Conservation (phyloP, 768 basidiomycete genomes). For the Panellus pusillus region DNA sequence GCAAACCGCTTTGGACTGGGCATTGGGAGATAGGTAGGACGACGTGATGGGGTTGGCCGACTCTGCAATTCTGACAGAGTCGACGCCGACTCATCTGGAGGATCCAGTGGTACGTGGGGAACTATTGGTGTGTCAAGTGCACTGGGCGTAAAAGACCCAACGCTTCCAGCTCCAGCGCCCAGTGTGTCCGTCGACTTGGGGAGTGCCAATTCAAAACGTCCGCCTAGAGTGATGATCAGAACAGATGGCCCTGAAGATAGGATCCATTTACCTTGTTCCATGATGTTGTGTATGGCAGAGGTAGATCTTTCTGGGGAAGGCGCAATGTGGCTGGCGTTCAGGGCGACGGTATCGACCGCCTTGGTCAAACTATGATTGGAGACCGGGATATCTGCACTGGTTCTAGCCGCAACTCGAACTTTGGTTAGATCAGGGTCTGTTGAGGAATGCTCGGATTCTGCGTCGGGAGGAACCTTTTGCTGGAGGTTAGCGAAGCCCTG, state of each 20-base stretch:
- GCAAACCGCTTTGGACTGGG: slow-evolving; percentile 20
- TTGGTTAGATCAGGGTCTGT: slow-evolving; percentile 22
- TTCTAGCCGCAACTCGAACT: slow-evolving; percentile 21
- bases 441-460: slow-evolving; percentile 27
- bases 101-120: neutral
- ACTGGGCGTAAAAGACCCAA: slow-evolving; percentile 7
- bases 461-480: slow-evolving; percentile 23
- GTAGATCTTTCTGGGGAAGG: slow-evolving; percentile 32
- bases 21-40: slow-evolving; percentile 23
- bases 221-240: slow-evolving; percentile 36
- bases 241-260: slow-evolving; percentile 13
- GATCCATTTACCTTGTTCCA: slow-evolving; percentile 54
- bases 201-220: slow-evolving; percentile 56
- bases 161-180: neutral
- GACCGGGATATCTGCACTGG: slow-evolving; percentile 17
- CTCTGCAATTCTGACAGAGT: neutral
- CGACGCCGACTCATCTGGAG: slow-evolving; percentile 3
- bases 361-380: slow-evolving; percentile 27
- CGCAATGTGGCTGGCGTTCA: slow-evolving; percentile 28
- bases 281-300: slow-evolving; percentile 61
- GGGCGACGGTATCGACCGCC: slow-evolving; percentile 32
- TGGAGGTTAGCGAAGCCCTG: too few relatives aligned
- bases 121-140: slow-evolving; percentile 6
- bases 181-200: slow-evolving; percentile 29
- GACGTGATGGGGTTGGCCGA: neutral